phyloP scores from a whole-genome alignment of 148 eudicot genomes.

The Vaccinium darrowii region DNA sequence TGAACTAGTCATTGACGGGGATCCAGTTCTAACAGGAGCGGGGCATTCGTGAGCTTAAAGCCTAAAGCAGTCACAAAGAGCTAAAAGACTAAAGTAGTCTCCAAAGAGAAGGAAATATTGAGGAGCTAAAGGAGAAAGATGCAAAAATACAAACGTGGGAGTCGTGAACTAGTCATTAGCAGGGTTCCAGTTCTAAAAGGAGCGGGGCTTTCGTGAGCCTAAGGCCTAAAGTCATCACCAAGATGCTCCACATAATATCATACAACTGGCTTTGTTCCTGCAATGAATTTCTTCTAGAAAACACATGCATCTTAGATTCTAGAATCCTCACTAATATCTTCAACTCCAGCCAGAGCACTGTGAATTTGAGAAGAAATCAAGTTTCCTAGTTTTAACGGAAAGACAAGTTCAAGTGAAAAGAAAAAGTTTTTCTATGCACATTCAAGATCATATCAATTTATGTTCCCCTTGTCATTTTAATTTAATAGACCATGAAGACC shows the following conservation, averaged over 20 bases:
- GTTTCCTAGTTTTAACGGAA: not conserved
- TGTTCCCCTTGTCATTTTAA: no score
- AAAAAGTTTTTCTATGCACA: not conserved
- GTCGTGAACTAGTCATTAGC: not conserved
- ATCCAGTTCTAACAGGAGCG: not conserved
- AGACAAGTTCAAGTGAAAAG: not conserved
- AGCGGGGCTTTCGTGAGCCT: not conserved
- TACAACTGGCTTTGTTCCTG: not conserved
- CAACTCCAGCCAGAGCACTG: not conserved
- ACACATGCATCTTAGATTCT: not conserved
- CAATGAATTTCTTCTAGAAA: not conserved
- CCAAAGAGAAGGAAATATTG: no score
- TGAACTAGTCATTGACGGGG: not conserved
- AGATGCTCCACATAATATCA: not conserved
- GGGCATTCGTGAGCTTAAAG: not conserved
- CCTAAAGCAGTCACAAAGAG: not conserved
- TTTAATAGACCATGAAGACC: not conserved
- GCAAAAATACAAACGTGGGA: not conserved
- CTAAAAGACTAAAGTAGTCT: no score
- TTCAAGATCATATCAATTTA: not conserved
- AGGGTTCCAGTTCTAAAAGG: not conserved
- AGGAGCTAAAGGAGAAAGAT: not conserved
- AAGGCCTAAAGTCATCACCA: not conserved
- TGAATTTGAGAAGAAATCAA: not conserved
- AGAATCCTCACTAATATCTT: not conserved